Base-by-base conservation (phyloP, 1,139 yeast species). In the Blastobotrys malaysiensis region DNA sequence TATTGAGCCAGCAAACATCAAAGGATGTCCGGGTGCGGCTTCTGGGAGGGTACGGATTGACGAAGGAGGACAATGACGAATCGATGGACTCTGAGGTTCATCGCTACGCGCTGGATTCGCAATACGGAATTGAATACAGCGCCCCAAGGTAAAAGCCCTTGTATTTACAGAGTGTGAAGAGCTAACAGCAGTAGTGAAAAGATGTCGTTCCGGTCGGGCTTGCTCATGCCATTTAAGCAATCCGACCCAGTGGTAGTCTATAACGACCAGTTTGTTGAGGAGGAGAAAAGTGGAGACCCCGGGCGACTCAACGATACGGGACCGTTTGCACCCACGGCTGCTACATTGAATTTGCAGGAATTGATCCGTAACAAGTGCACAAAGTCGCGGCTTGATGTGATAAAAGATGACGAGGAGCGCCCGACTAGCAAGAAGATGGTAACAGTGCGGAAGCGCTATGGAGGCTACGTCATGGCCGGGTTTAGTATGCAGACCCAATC, bases 401-500 rank as follows among this genome's bases (percentile, higher is more conserved):
- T 31, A 19, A 47, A 50, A 16, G 48, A 46, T 14, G 46, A 46
- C 13, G 46, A 26, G 11, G 26, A 16, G 21, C 11, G 16, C 49
- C n/a, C n/a, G n/a, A n/a, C n/a, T n/a, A 48, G 1, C 45, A 45
- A 9, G 44, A 16, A 19, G 45, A 44, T 19, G 24, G 11, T 18
- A 44, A 50, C 18, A 24, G 71, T 82, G 13, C 78, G 73, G 58
- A 70, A 78, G 55, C 73, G 80, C 57, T 73, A 80, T 14, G 85
- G 86, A 0, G 88, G 88, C 0, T 83, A 74, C 59, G 64, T 84
- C 45, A 72, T 84, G 60, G 82, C 79, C 1, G 76, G 79, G 11
- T 81, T 82, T 62, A 73, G 73, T 51, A 69, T 72, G 44, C 54
- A 57, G 0, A 65, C 67, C 22, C 68, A 70, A 9, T 67, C 63